These are phyloP conservation scores for Blastobotrys apis DNA, from an alignment of 1,139 yeast species.

Conservation along the genomic window DNA sequence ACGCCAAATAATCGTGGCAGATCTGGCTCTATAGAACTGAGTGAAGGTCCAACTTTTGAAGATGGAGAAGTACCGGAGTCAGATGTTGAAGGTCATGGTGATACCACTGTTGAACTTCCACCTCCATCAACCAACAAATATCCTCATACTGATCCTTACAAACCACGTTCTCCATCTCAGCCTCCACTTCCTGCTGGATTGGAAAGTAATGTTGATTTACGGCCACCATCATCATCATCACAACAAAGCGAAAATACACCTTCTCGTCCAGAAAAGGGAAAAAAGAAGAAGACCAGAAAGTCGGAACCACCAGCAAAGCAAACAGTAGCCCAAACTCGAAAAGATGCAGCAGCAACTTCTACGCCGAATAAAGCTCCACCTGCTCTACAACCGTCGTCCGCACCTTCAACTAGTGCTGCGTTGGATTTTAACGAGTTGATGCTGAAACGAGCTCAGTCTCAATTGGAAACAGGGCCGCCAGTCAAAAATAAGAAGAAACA, in stretches of 20 bases:
- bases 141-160: conserved; percentile 17
- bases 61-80: conserved; percentile 4
- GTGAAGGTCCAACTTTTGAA: neutral
- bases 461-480: neutral
- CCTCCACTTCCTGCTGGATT: conserved; percentile 11
- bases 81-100: conserved; percentile 3
- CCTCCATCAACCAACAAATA: conserved; percentile 15
- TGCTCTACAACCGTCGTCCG: neutral
- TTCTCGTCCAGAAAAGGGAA: too few relatives aligned
- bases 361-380: conserved; percentile 2
- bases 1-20: conserved; percentile 7
- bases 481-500: conserved; percentile 16
- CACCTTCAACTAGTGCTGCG: neutral
- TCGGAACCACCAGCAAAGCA: neutral
- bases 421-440: neutral
- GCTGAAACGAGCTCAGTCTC: neutral
- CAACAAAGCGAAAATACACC: too few relatives aligned
- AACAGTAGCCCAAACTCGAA: neutral
- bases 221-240: conserved; percentile 3
- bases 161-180: conserved; percentile 20
- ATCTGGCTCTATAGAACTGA: conserved; percentile 8
- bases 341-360: neutral
- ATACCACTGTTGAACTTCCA: conserved; percentile 8
- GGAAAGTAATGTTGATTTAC: neutral
- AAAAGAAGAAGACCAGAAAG: neutral